Base-by-base conservation (phyloP, 1,139 yeast genomes). In the Yamadazyma triangularis region DNA sequence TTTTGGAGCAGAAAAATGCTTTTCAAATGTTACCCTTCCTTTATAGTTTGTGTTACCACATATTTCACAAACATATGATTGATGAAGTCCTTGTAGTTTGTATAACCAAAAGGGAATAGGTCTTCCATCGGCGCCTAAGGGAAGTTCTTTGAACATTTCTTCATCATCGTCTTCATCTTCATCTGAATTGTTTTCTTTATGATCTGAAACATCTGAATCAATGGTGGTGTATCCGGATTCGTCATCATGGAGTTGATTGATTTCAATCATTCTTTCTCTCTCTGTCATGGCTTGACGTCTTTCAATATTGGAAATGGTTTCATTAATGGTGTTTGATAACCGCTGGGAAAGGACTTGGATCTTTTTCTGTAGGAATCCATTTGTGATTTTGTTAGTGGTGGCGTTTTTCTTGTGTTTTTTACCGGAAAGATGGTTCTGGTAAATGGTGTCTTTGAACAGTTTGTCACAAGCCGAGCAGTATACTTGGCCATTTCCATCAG, bases 101-200 rank as follows among this genome's bases (percentile, higher is more conserved):
- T 79, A 89, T 18, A 91, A 62, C 99, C 99, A 91, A 36, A 70
- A 77, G 1, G 98, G 98, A 24, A 91, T 87, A 0, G 97, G 96
- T 25, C 73, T 73, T 0, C 97, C 97, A 55, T 89, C 96, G 22
- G 86, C 73, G 0, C 95, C 97, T 1, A 86, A 41, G 0, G 96
- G 95, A 33, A 86, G 56, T 38, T 81, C 77, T 34, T 77, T 64
- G 40, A 44, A 47, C 5, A 38, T 39, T 13, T 46, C 47, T 29
- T 34, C 42, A 9, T 45, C 51, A 13, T 48, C 49, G 13, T 50
- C 56, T 12, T 50, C 53, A 13, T 43, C 50, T n/a, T 48, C 53
- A 8, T 41, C 48, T 4, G 42, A 34, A 4, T 41, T 45, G 6
- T 38, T 45, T 3, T 47, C 48, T 2, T 44, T 44, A 2, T 39